Base-by-base conservation (phyloP, 192 early-diverging fungal species). In the Entomortierella parvispora region DNA sequence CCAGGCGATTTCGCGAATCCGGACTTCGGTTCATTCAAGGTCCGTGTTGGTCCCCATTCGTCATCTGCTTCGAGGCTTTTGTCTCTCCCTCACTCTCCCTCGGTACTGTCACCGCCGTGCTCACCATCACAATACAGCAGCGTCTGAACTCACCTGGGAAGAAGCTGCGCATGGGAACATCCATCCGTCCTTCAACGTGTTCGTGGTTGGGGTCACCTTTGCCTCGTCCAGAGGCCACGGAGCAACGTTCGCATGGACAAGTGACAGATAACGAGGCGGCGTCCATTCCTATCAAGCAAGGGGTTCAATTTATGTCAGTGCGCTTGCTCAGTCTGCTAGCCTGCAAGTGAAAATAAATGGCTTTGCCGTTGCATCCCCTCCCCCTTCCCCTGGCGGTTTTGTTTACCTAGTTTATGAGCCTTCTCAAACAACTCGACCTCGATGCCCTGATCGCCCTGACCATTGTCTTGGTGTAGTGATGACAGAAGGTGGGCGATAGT, bases 371-470 rank as follows among this genome's bases (percentile, higher is more conserved):
- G 23, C 43, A 40, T 33, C 29, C 29, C 22, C 4, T 15, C 43
- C 10, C 33, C 1, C 23, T 47, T 25, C 3, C 22, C 4, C 47
- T 32, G 3, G 4, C 42, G 1, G 11, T 45, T 17, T 11, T 81
- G 68, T 76, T 81, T 87, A 48, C 85, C 85, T n/a, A 84, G 45
- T 9, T 65, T 67, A 18, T 60, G 49, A n/a, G 84, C 84, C 55
- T 85, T 87, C 46, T 87, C 85, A 68, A 85, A 87, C 8, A 87
- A 32, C 31, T 83, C 78, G 0, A 87, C 85, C 33, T 82, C 76
- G 32, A 84, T 76, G 18, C 66, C 74, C 22, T 58, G 28, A 2
- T 71, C 55, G 8, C 68, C 68, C 9, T 70, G 58, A 12, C 68
- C 65, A 47, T 71, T 40, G 17, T 81, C 71, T 18, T 15, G 18